A percentile compares a stretch with the other conserved stretches of the same genome.
These are phyloP conservation scores for Pyrus communis DNA, from an alignment of 306 rosid species.

Conservation along the genomic window DNA sequence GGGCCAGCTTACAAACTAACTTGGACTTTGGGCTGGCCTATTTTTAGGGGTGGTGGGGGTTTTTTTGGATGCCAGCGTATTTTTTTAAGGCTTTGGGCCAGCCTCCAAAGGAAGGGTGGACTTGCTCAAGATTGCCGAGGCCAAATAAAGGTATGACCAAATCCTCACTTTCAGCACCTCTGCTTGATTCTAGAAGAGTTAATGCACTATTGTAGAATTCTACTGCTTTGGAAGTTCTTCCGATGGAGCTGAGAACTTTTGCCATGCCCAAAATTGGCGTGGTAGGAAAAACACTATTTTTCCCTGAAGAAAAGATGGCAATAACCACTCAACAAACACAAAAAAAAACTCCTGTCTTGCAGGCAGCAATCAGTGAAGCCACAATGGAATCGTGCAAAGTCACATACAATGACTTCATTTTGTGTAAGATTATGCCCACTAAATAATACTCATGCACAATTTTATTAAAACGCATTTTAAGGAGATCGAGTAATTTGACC, in stretches of 20 bases:
- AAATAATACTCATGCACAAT: not conserved
- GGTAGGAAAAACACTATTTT: conserved; percentile 51
- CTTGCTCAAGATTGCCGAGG: conserved; percentile 49
- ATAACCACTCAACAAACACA: not conserved
- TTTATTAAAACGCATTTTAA: not conserved
- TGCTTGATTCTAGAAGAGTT: conserved; percentile 56
- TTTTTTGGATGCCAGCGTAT: too few relatives aligned
- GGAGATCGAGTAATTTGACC: not conserved
- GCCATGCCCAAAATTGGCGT: conserved; percentile 76
- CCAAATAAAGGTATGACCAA: conserved; percentile 70
- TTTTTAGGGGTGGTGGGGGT: too few relatives aligned
- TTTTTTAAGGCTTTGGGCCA: too few relatives aligned
- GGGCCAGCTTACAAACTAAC: too few relatives aligned
- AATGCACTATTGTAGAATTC: conserved; percentile 49
- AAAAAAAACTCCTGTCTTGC: not conserved
- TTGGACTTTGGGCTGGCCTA: too few relatives aligned
- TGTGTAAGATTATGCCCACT: not conserved
- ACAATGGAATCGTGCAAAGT: not conserved
- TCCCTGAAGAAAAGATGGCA: conserved; percentile 37
- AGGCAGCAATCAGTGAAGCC: not conserved
- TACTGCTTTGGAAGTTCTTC: conserved; percentile 62
- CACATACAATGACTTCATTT: not conserved
- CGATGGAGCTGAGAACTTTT: conserved; percentile 49
- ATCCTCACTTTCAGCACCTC: conserved; percentile 66
- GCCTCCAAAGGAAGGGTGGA: too few relatives aligned